A percentile compares a stretch with the other conserved stretches of the same genome.
Conservation (phyloP, 2,329 filamentous ascomycete species). For the Metarhizium sp. region DNA sequence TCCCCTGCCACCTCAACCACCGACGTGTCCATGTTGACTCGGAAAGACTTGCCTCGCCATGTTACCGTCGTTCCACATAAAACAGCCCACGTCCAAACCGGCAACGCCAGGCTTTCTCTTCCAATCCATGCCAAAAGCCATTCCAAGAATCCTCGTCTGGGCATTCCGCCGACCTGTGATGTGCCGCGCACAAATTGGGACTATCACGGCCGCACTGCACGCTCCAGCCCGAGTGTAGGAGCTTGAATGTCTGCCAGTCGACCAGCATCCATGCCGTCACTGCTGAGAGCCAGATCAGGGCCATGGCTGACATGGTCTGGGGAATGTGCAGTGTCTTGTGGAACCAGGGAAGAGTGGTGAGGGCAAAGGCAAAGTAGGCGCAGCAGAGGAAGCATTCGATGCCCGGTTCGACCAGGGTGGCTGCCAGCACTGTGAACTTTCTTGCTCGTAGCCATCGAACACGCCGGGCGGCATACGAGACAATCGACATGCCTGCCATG, state of each 20-base stretch:
- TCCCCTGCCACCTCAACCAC: slow-evolving; percentile 39
- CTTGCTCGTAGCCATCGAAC: slow-evolving; percentile 86
- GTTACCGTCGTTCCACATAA: slow-evolving; percentile 77
- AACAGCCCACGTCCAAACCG: slow-evolving; percentile 86
- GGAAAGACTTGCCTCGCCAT: slow-evolving; percentile 79
- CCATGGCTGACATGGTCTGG: slow-evolving; percentile 59
- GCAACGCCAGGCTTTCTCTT: slow-evolving; percentile 71
- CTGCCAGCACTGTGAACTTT: slow-evolving; percentile 85
- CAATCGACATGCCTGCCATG: slow-evolving; percentile 69
- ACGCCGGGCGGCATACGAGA: slow-evolving; percentile 68
- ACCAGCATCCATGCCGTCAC: slow-evolving; percentile 62
- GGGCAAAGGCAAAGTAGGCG: slow-evolving; percentile 66
- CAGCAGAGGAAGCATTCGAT: slow-evolving; percentile 84
- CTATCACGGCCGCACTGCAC: slow-evolving; percentile 64
- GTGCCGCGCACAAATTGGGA: slow-evolving; percentile 55
- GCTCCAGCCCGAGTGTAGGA: slow-evolving; percentile 63
- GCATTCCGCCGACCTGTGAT: slow-evolving; percentile 23
- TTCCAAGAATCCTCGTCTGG: slow-evolving; percentile 49
- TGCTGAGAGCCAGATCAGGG: slow-evolving; percentile 53
- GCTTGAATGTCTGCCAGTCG: slow-evolving; percentile 65
- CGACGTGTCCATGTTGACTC: slow-evolving; percentile 74
- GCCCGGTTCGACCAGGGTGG: slow-evolving; percentile 86
- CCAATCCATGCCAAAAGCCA: slow-evolving; percentile 82
- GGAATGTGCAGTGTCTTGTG: slow-evolving; percentile 41
- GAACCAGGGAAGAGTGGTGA: slow-evolving; percentile 64